Evolutionary conservation across 2,329 filamentous ascomycete genomes (phyloP), one percentile per base, ranked within the genome.

Genomic region (Exophiala viscosa): DNA sequence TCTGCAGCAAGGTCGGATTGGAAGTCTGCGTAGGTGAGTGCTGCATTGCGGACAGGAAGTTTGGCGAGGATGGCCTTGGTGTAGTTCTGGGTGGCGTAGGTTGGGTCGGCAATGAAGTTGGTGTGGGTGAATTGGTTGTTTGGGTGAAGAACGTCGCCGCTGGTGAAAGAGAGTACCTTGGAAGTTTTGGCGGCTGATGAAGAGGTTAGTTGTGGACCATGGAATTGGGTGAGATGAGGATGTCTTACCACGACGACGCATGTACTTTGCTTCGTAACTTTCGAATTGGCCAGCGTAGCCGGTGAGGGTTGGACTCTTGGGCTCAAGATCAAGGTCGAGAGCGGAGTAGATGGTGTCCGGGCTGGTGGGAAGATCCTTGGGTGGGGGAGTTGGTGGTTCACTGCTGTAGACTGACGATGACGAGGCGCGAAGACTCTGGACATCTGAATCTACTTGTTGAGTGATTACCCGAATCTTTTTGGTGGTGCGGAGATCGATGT

Each of bases 271-370:
- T 43, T 59, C 56, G 52, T 48, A 53, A 18, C 50, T 56, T 15
- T 53, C 34, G 38, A 59, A 59, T 42, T 54, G 56, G 34, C 56
- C 56, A 10, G 56, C 50, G 31, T 49, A 59, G 35, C 53, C 47
- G 20, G 44, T 54, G 17, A 50, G 17, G 8, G 35, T 42, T 39
- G 43, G 41, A 11, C 42, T 43, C 20, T 54, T 48, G 40, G 38
- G 45, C 10, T 50, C 33, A 34, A 18, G 46, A 42, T 18, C 1
- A 52, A 10, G 34, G n/a, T 3, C 32, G 33, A n/a, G 41, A 28
- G 5, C 43, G 17, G 34, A 28, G 17, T 38, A 40, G n/a, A 32
- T 36, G 45, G 34, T 43, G 18, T 17, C 18, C 2, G 42, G 31
- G 33, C 14, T 17, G 10, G 8, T 18, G 15, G 38, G 38, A 8